Evolutionary conservation across 129 eudicot genomes (phyloP), one percentile per base, ranked within the genome.

Genomic region (Centella asiatica): DNA sequence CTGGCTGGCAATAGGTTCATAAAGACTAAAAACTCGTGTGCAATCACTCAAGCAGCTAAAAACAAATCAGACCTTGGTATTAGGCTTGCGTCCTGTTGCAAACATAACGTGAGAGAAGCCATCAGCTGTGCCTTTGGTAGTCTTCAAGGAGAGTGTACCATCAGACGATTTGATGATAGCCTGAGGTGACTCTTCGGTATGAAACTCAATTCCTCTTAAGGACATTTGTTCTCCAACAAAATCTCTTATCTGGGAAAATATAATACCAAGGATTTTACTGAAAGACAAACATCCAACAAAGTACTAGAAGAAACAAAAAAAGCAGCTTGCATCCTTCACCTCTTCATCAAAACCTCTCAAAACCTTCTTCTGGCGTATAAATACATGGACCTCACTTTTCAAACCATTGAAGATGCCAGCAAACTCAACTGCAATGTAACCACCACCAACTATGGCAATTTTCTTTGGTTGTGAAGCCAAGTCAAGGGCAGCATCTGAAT

Each of bases 401-500:
- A 93, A 77, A 48, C 99, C 99, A 34, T 93, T 93, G 83, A 93
- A 93, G 65, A 93, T 93, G 52, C 99, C 99, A 71, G 99, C 99
- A 77, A 93, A 93, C 72, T 93, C 99, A 59, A 93, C 73, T 31
- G 96, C 96, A 72, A 93, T 93, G 71, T 93, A 93, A 27, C 99
- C 99, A 63, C 99, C 99, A 5, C 99, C 99, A 57, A 93, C 84
- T 32, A 93, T 93, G 29, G 99, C 99, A 74, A 93, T 93, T 82
- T 87, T 93, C 48, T 69, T 72, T 45, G 99, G 99, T 58, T 77
- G 83, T 56, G 87, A 77, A 46, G 96, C 89, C 68, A 93, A 81
- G 80, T 93, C 99, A 56, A 93, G 96, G 55, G 99, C 96, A 7
- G 80, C 92, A 70, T 93, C 99, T 45, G 99, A 93, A 83, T 87